Percentiles rank a stretch among this genome's conserved stretches.
phyloP scores from a whole-genome alignment of 2,329 filamentous ascomycete species.

The Penicillium sp. region DNA sequence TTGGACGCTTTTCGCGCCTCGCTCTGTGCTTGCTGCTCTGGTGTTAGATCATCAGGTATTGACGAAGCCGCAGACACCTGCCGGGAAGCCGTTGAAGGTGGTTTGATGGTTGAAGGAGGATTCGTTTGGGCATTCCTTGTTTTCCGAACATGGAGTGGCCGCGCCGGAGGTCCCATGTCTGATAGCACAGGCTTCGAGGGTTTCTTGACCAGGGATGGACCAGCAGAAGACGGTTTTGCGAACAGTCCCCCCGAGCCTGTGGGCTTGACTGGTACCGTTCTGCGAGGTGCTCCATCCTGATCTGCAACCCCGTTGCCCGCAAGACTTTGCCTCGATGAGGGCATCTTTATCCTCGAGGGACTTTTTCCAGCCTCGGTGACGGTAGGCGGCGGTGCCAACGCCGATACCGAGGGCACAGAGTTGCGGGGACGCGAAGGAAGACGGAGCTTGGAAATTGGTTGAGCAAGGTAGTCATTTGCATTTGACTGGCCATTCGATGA shows the following conservation, averaged over 20 bases:
- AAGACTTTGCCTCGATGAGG: constrained; percentile 18
- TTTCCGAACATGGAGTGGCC: constrained; percentile 37
- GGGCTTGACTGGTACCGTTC: constrained; percentile 9
- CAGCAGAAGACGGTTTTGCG: constrained; percentile 44
- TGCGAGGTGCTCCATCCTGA: constrained; percentile 14
- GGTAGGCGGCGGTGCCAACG: constrained; percentile 12
- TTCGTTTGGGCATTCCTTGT: constrained; percentile 31
- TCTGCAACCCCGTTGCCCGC: constrained; percentile 12
- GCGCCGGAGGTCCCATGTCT: constrained; percentile 24
- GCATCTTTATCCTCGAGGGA: constrained; percentile 20
- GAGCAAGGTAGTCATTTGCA: constrained; percentile 47
- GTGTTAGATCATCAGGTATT: constrained; percentile 24
- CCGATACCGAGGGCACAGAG: constrained; percentile 20
- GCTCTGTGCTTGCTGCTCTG: constrained; percentile 23
- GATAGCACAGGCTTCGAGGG: constrained; percentile 50
- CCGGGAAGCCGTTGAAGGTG: constrained; percentile 28
- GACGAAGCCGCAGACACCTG: constrained; percentile 27
- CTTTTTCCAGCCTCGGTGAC: constrained; percentile 19
- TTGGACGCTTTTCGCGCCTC: constrained; percentile 49
- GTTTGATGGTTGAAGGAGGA: constrained; percentile 24
- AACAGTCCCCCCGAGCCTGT: constrained; percentile 26
- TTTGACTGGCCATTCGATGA: constrained; percentile 48
- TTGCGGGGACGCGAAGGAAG: constrained; percentile 31
- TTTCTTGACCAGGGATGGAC: constrained; percentile 50
- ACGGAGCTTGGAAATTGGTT: constrained; percentile 27